phyloP scores from a whole-genome alignment of 306 rosid genomes.

The Gillenia trifoliata region DNA sequence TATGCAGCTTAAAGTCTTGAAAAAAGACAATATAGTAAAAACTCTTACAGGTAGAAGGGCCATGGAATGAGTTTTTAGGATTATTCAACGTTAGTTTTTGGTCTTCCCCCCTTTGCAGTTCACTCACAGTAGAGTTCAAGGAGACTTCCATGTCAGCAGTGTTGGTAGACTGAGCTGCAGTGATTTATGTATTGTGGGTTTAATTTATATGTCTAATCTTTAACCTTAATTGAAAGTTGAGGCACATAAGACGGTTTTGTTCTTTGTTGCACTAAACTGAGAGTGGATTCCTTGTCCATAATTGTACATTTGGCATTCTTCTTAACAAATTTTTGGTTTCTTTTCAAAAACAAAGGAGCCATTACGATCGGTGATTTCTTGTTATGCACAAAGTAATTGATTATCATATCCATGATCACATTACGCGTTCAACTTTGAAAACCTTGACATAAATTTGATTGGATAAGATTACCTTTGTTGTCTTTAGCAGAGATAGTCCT shows the following conservation, averaged over 20 bases:
- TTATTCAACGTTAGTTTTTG: not conserved
- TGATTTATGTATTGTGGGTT: not conserved
- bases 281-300: not conserved
- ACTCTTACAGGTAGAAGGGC: not conserved
- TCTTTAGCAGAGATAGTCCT: constrained; percentile 73
- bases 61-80: not conserved
- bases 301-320: not conserved
- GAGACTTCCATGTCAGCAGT: not conserved
- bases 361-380: not conserved
- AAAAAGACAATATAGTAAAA: not conserved
- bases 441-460: not conserved
- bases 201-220: not conserved
- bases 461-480: constrained; percentile 58
- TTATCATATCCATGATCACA: not conserved
- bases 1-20: not conserved
- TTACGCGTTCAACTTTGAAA: not conserved
- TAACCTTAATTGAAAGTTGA: not conserved
- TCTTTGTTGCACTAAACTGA: not conserved
- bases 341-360: not conserved
- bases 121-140: not conserved
- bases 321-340: not conserved
- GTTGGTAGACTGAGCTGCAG: not conserved
- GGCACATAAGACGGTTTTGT: not conserved
- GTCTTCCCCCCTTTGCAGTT: not conserved
- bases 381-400: not conserved